These are phyloP conservation scores for Dendrobium nobile DNA, from an alignment of 106 monocot species.

Conservation along the genomic window DNA sequence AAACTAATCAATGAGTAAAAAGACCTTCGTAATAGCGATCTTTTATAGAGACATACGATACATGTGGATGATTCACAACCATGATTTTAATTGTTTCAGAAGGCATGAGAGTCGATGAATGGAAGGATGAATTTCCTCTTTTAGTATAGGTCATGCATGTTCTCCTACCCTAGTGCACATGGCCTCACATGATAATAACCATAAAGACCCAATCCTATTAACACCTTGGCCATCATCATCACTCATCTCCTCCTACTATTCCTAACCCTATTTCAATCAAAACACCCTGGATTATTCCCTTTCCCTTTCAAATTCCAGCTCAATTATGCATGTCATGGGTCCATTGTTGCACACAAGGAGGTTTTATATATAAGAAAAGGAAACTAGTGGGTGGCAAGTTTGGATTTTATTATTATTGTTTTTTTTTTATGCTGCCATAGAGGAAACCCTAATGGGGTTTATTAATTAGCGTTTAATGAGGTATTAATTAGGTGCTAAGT, in stretches of 20 bases:
- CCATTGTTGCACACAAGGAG: background rate
- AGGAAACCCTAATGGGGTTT: background rate
- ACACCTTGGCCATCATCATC: background rate
- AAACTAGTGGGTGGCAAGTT: background rate
- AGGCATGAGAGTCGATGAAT: background rate
- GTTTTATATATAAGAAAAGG: background rate
- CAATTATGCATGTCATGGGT: background rate
- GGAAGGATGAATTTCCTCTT: background rate
- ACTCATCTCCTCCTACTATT: too few species aligned
- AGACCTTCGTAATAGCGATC: background rate
- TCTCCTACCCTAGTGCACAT: conserved; percentile 8
- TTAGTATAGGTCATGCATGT: conserved; percentile 13
- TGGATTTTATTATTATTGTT: background rate
- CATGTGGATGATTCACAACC: conserved; percentile 3
- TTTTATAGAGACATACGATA: background rate
- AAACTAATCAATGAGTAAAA: background rate
- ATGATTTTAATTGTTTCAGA: background rate
- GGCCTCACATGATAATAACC: conserved; percentile 12
- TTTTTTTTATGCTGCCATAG: background rate
- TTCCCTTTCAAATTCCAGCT: background rate
- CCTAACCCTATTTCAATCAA: conserved; percentile 8
- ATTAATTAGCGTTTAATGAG: background rate
- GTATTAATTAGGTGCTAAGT: background rate
- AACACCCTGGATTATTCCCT: conserved; percentile 21
- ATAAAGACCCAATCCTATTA: conserved; percentile 1